Conservation (phyloP, 768 basidiomycete species). For the Xanthoconium purpureum region DNA sequence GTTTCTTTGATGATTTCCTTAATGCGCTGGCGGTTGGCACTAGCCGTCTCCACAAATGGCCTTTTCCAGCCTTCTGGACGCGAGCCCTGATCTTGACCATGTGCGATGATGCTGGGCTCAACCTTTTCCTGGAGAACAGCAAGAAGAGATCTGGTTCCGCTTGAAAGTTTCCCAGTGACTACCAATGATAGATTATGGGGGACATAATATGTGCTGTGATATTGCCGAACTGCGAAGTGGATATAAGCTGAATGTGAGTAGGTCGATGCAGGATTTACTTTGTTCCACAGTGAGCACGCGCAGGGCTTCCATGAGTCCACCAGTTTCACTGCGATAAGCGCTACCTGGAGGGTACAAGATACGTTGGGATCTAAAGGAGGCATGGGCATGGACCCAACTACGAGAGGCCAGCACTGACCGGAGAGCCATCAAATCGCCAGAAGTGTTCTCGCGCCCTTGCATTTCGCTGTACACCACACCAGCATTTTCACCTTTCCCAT, state of each 20-base stretch:
- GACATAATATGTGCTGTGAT: conserved; percentile 86
- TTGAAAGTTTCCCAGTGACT: conserved; percentile 82
- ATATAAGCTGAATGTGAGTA: conserved; percentile 14
- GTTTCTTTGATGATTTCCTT: conserved; percentile 52
- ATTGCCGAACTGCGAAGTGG: conserved; percentile 67
- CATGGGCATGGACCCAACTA: conserved; percentile 1
- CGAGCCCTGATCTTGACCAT: conserved; percentile 68
- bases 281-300: conserved; percentile 83
- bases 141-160: conserved; percentile 71
- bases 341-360: conserved; percentile 77
- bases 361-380: conserved; percentile 60
- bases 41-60: conserved; percentile 88
- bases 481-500: conserved; percentile 84
- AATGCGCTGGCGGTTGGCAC: conserved; percentile 57
- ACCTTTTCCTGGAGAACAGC: conserved; percentile 78
- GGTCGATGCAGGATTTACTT: conserved; percentile 48
- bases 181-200: conserved; percentile 92
- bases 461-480: conserved; percentile 98
- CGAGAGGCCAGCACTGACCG: conserved; percentile 45
- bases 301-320: conserved; percentile 90
- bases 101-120: conserved; percentile 76
- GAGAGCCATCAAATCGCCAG: conserved; percentile 86
- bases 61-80: conserved; percentile 84
- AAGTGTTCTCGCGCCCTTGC: conserved; percentile 94
- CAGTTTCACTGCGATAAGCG: conserved; percentile 95